These are phyloP conservation scores for Aspergillus sp. DNA, from an alignment of 2,329 filamentous ascomycete genomes.

Conservation along the genomic window DNA sequence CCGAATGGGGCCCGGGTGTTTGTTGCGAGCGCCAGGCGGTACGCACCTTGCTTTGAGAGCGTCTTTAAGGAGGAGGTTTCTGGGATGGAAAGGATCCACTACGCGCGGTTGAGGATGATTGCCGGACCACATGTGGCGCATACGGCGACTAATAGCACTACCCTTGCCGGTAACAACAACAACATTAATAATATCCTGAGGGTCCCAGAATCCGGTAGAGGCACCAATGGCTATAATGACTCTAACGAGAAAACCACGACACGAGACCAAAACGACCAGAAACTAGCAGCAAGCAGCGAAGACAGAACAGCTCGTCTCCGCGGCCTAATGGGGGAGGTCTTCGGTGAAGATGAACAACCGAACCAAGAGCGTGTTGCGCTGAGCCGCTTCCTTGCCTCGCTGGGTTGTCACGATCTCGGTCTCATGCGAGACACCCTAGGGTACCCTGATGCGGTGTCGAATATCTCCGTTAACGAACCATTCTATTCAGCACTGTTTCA, in stretches of 20 bases:
- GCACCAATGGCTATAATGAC: background rate
- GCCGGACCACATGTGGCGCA: constrained; percentile 52
- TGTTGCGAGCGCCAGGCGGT: constrained; percentile 63
- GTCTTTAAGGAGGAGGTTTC: constrained; percentile 55
- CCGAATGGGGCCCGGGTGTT: constrained; percentile 49
- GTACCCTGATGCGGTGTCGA: constrained; percentile 48
- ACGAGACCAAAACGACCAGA: constrained; percentile 3
- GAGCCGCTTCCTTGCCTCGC: constrained; percentile 47
- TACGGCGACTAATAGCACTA: constrained; percentile 8
- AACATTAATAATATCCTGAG: background rate
- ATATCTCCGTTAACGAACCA: constrained; percentile 44
- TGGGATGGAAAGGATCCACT: constrained; percentile 52
- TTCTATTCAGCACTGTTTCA: constrained; percentile 42
- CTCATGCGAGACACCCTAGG: constrained; percentile 56
- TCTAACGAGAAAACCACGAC: background rate
- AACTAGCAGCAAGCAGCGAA: background rate
- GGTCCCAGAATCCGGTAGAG: background rate
- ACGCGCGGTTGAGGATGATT: constrained; percentile 54
- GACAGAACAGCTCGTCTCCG: constrained; percentile 11
- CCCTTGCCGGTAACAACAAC: background rate
- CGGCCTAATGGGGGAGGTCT: constrained; percentile 27
- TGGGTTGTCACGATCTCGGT: constrained; percentile 57
- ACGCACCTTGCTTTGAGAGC: constrained; percentile 56
- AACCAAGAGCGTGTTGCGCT: constrained; percentile 29
- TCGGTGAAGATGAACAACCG: constrained; percentile 26